Base-by-base conservation (phyloP, 2,329 filamentous ascomycete genomes). In the Xylariales sp. region DNA sequence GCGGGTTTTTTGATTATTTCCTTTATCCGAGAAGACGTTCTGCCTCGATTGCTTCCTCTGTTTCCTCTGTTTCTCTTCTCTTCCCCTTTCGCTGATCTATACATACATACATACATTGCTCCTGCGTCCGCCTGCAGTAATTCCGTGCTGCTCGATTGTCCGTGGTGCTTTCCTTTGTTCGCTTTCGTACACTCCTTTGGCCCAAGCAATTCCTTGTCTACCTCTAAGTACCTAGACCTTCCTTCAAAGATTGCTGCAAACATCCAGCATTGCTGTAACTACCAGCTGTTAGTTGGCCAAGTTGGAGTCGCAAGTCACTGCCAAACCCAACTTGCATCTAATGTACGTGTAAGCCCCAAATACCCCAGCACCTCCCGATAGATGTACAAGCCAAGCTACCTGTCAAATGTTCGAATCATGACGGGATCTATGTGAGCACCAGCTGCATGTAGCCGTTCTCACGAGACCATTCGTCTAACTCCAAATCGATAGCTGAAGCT, bases 1-100 rank as follows among this genome's bases (percentile, higher is more conserved):
- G 50, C 54, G 52, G 51, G n/a, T n/a, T n/a, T 40, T 44, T 53
- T 50, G 47, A 53, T 57, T 57, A 56, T 52, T 57, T 48, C 52
- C 55, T 56, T 56, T 50, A 55, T n/a, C n/a, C n/a, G 53, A 44
- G 20, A 38, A 41, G 27, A 20, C 44, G 16, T 29, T 19, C 20
- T 31, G 22, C 16, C 21, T 15, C 21, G 27, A 31, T 18, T 40
- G 20, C 29, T 20, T 22, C 29, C 15, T 15, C n/a, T 27, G 24
- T 27, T 27, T 27, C 24, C 33, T 46, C 44, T 43, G 39, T 45
- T 47, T 39, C 22, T 42, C 31, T 31, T 31, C 28, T 37, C 42
- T 43, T 52, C 44, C 45, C 42, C 46, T 40, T 36, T 46, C 43
- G 36, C 32, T 37, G 42, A 42, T 29, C 11, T 39, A 41, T 36